Percentiles rank a stretch among this genome's conserved stretches.
Conservation (phyloP, 2,329 filamentous ascomycete species). For the Sclerotinia borealis region DNA sequence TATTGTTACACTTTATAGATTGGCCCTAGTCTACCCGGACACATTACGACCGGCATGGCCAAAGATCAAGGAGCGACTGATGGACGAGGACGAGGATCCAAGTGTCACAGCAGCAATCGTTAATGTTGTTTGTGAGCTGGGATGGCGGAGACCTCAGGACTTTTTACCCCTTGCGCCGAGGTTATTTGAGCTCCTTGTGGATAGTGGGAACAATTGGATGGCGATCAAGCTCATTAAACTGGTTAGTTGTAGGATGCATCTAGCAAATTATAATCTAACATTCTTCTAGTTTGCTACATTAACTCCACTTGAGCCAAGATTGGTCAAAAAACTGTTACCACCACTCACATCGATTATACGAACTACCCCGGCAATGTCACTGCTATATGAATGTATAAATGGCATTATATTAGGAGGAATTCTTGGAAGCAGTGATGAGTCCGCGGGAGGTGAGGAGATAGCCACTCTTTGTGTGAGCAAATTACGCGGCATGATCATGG, state of each 20-base stretch:
- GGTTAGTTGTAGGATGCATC: constrained; percentile 43
- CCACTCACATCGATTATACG: constrained; percentile 89
- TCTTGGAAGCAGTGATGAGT: constrained; percentile 72
- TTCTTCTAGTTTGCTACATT: constrained; percentile 77
- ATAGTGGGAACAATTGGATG: constrained; percentile 98
- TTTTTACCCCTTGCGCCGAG: constrained; percentile 88
- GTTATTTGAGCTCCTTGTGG: constrained; percentile 85
- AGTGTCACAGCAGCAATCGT: constrained; percentile 94
- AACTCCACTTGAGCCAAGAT: constrained; percentile 83
- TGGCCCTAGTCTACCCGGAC: constrained; percentile 95
- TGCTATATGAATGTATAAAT: constrained; percentile 97
- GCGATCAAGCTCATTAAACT: constrained; percentile 98
- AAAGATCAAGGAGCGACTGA: constrained; percentile 89
- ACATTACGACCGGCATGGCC: constrained; percentile 90
- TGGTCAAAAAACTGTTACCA: constrained; percentile 85
- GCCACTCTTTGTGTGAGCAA: constrained; percentile 89
- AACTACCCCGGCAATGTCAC: constrained; percentile 94
- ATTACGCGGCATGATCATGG: constrained; percentile 85
- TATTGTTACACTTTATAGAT: constrained; percentile 85
- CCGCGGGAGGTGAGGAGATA: constrained; percentile 81
- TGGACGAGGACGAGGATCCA: constrained; percentile 83
- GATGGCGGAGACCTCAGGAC: constrained; percentile 88
- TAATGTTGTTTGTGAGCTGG: constrained; percentile 93
- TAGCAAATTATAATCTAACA: constrained; percentile 57
- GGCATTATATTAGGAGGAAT: constrained; percentile 97